Base-by-base conservation (phyloP, 192 early-diverging fungal genomes). In the Coemansia sp. region DNA sequence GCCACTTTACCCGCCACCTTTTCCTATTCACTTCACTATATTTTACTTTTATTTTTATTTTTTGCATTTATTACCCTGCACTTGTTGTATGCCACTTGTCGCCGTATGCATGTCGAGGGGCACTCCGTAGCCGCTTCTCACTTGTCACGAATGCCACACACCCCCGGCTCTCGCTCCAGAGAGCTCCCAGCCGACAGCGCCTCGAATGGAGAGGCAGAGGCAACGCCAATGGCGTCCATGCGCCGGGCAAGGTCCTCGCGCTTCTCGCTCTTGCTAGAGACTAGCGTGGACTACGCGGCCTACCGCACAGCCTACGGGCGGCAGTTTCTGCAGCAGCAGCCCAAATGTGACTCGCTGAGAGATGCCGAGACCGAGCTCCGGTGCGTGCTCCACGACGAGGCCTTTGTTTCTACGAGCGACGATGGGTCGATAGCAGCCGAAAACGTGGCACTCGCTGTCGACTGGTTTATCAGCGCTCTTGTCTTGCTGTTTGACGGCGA, bases 391-490 rank as follows among this genome's bases (percentile, higher is more conserved):
- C 79, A 81, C 54, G 79, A 81, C 66, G 40, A 62, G 5, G 46
- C 72, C 4, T 81, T 81, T 61, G 51, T 54, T 19, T 59, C 61
- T 38, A 40, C 56, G 15, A 32, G 56, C 10, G 38, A 25, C 3
- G 62, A 58, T 56, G 62, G 57, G 27, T 41, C 70, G 12, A 51
- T 68, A 17, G 70, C 62, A 11, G 79, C 79, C 38, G 79, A 71
- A 31, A 81, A 81, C 59, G 79, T 76, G 38, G 79, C 79, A 17
- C 45, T 81, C 54, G 79, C 73, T 17, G 70, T 73, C 6, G 79
- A 81, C 73, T 81, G 79, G 79, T 81, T 71, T 35, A 59, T 71
- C 51, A 70, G 64, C 39, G 79, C 79, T 24, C 70, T 81, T 19
- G 69, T 61, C 35, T 63, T 53, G n/a, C 67, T 73, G 59, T 81